A percentile compares a stretch with the other conserved stretches of the same genome.
These are phyloP conservation scores for Alternaria brassicicola DNA, from an alignment of 2,329 filamentous ascomycete species.

Conservation along the genomic window DNA sequence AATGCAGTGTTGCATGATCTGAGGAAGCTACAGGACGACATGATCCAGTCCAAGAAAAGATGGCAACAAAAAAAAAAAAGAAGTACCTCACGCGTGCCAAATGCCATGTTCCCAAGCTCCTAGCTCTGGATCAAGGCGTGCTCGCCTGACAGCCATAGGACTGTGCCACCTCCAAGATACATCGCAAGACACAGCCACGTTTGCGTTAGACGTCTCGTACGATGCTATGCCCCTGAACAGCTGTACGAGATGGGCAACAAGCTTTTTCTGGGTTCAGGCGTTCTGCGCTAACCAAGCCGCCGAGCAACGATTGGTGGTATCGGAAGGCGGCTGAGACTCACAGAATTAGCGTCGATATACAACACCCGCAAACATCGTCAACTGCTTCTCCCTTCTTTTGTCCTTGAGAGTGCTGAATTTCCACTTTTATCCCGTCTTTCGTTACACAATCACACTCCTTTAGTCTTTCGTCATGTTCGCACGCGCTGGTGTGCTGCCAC, in stretches of 20 bases:
- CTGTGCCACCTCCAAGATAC: neutral
- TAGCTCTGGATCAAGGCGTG: neutral
- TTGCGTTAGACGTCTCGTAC: neutral
- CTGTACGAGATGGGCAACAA: neutral
- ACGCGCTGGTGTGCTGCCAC: slow-evolving; percentile 15
- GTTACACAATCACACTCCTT: neutral
- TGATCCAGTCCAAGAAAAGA: neutral
- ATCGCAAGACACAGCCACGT: neutral
- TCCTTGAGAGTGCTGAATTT: neutral
- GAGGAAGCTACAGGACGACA: neutral
- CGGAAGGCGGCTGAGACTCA: neutral
- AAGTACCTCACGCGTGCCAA: neutral
- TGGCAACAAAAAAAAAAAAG: neutral
- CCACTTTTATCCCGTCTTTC: neutral
- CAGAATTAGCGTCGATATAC: neutral
- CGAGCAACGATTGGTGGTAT: neutral
- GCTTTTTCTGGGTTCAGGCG: neutral
- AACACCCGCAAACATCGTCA: neutral
- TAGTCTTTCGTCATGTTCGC: slow-evolving; percentile 24
- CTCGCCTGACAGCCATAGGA: neutral
- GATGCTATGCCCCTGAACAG: neutral
- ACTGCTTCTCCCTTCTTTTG: neutral
- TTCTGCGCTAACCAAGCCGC: neutral
- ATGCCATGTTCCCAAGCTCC: neutral
- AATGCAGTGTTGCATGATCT: neutral